Evolutionary conservation across 352 stramenopile species (phyloP), one percentile per base, ranked within the genome.

Genomic region (Pythium diclinum): DNA sequence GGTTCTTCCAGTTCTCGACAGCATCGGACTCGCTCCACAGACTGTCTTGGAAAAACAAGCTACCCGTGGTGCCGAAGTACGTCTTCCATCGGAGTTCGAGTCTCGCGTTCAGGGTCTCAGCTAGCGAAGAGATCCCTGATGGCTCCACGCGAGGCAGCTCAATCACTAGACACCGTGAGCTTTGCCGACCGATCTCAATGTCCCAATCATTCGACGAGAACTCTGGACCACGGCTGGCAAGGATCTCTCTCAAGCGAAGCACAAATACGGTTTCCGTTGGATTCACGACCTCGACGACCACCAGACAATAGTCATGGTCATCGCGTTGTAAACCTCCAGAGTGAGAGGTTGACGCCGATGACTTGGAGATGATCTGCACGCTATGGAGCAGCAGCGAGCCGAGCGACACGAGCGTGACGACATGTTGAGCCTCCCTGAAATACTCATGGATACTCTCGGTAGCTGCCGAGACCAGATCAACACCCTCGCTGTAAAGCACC

Each of bases 221-320:
- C 14, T 56, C 30, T 11, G 16, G 6, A 21, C 42, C 51, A 17
- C 28, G 21, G 10, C 21, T 14, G 3, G 19, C 47, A 9, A 54
- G 23, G 11, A 8, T 23, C 28, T 40, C 10, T 16, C 59, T 69
- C 23, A 89, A 54, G 7, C 73, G 69, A 7, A 92, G 75, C 25
- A 67, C 65, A 65, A 92, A 92, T 3, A 74, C 76, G 6, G 81
- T 92, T 72, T 91, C 81, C 0, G 81, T 91, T 0, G 80, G 84
- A 63, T 92, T 92, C 28, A 75, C 65, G 2, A 92, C 56, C 21
- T 92, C 72, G 7, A 88, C 67, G 6, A 85, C 56, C 23, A 88
- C 64, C 32, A 76, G 44, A 36, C 75, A 85, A 61, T 76, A 73
- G 25, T 61, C 70, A 60, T 89, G 74, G 59, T 92, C 80, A 30